Evolutionary conservation across 1,284 basidiomycete genomes (phyloP), one percentile per base, ranked within the genome.

Genomic region (Exobasidium rhododendri): DNA sequence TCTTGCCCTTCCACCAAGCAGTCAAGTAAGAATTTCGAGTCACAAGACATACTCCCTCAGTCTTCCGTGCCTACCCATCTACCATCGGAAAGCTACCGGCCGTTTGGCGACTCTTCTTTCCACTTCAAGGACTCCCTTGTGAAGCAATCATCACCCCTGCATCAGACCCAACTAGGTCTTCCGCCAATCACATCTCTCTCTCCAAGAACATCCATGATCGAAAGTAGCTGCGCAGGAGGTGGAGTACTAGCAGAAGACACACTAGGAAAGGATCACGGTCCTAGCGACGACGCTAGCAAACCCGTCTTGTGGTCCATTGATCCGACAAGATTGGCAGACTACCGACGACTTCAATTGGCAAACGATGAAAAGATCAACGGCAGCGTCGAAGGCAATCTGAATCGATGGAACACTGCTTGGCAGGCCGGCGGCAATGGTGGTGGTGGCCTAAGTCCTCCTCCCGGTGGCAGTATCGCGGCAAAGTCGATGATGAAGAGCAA

Each of bases 391-490:
- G 35, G 7, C 35, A 40, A 7, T 40, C 7, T 40, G 35, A n/a
- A 67, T 57, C 47, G 54, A 65, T 10, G 64, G 55, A 61, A 67
- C 62, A 60, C 64, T 65, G 35, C 56, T 60, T 51, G 58, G 59
- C 17, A 60, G 61, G n/a, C 58, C 17, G 35, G 35, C 17, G 14
- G n/a, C 47, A 50, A 63, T 30, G 58, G 65, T 51, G 68, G 63
- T 24, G 68, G 46, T 67, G 14, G 62, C 63, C 31, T 56, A 55
- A 22, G 65, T 64, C 20, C 51, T 57, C 56, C 17, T 57, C 24
- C 17, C 2, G 32, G 17, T 45, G 17, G 24, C 17, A 45, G 3
- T 3, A n/a, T 45, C 24, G 24, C 26, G 24, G n/a, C 22, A 24
- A 13, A n/a, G n/a, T n/a, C 31, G 7, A 58, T 45, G 3, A 10